Conservation (phyloP, 1,139 yeast genomes). For the Pichia sp. region DNA sequence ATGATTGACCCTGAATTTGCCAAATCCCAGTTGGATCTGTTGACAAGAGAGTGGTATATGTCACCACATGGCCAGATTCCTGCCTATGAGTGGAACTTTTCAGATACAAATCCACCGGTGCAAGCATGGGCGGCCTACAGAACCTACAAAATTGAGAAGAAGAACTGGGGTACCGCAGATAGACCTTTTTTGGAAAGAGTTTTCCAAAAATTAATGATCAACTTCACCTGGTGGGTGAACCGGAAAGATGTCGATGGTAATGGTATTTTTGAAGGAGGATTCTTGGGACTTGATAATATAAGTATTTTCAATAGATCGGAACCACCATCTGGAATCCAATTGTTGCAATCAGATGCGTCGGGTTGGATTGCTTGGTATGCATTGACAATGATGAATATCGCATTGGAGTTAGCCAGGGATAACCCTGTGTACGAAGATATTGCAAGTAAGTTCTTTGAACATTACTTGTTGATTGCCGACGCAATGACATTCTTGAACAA, state of each 20-base stretch:
- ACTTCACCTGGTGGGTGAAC: slow-evolving; percentile 98
- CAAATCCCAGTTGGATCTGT: slow-evolving; percentile 78
- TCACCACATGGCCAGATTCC: slow-evolving; percentile 99
- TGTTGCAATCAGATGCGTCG: slow-evolving; percentile 95
- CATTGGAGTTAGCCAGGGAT: slow-evolving; percentile 82
- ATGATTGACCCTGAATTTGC: slow-evolving; percentile 96
- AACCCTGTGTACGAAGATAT: slow-evolving; percentile 89
- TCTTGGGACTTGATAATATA: slow-evolving; percentile 88
- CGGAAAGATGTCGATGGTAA: slow-evolving; percentile 86
- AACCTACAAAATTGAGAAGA: slow-evolving; percentile 84
- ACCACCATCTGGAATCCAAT: slow-evolving; percentile 90
- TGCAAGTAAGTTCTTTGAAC: slow-evolving; percentile 94
- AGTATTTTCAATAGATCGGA: slow-evolving; percentile 93
- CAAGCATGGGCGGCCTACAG: slow-evolving; percentile 97
- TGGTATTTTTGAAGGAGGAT: slow-evolving; percentile 93
- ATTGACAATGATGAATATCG: slow-evolving; percentile 88
- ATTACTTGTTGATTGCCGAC: slow-evolving; percentile 86
- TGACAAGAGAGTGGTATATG: slow-evolving; percentile 97
- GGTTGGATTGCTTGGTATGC: slow-evolving; percentile 98
- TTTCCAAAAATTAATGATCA: slow-evolving; percentile 82
- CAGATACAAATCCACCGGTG: slow-evolving; percentile 96
- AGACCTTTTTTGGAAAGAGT: slow-evolving; percentile 83
- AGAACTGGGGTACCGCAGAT: slow-evolving; percentile 80
- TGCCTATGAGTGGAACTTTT: slow-evolving; percentile 95
- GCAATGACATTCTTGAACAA: slow-evolving; percentile 80